Evolutionary conservation across 148 eudicot genomes (phyloP), one percentile per base, ranked within the genome.

Genomic region (Camellia lanceoleosa): DNA sequence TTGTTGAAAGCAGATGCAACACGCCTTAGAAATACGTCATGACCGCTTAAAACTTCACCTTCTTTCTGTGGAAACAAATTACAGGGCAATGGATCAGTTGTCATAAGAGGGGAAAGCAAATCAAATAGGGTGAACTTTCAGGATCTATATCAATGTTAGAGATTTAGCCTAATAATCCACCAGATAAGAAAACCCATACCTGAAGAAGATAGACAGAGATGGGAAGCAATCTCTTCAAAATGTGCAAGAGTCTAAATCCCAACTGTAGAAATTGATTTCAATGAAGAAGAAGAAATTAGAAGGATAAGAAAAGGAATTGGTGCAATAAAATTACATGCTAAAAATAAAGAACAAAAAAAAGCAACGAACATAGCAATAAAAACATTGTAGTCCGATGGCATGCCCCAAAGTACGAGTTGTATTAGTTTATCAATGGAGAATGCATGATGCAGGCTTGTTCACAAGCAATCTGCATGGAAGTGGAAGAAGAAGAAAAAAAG

Each of bases 151-250:
- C n/a, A 68, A 47, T 12, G 16, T 8, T 60, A 43, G 60, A 61
- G n/a, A 30, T 69, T 2, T 4, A 60, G 23, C 56, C 46, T 13
- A 69, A 60, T 46, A 70, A 70, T 11, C 78, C 43, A 60, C 46
- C 75, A 75, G n/a, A 60, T 19, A 72, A 74, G 3, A 74, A 14
- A 85, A 42, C 9, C 68, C 51, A 60, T 87, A 93, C 99, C 97
- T 92, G 97, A 74, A 96, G 88, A 88, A 96, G 95, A 81, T 88
- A 86, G 82, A 96, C 91, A 83, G 98, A 93, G 41, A 96, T 91
- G 55, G 99, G 99, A 75, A 92, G 90, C 86, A 96, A 86, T 82
- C 99, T 91, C 86, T 93, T 93, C 58, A 96, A 89, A 80, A 96
- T 92, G 85, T 96, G 94, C 89, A 93, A 82, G 76, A 96, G 97